Evolutionary conservation across 1,284 basidiomycete genomes (phyloP).

Genomic region (Tausonia pullulans): DNA sequence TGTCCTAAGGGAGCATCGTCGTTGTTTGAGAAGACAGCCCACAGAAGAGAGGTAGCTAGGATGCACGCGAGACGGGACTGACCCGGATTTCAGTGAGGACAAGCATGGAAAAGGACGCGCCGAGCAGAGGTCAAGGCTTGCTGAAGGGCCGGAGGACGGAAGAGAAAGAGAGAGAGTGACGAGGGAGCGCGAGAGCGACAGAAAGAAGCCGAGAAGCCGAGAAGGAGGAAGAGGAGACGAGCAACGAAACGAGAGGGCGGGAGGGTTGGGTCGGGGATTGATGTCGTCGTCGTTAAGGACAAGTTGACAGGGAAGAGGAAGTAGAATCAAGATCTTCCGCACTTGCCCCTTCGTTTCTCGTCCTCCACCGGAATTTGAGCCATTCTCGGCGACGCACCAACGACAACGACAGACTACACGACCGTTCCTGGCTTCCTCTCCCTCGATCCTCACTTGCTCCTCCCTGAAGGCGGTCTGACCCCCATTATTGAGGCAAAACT

Average conservation of each 20-base stretch:
- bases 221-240: neutral
- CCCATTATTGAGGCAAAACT: neutral
- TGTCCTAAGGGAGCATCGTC: conserved; percentile 26
- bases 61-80: neutral
- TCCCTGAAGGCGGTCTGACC: neutral
- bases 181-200: too few relatives aligned
- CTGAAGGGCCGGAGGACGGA: too few relatives aligned
- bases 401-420: neutral
- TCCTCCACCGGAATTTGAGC: too few relatives aligned
- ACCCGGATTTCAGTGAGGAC: conserved; percentile 5
- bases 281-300: neutral
- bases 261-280: neutral
- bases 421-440: neutral
- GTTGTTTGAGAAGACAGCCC: too few relatives aligned
- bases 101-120: neutral
- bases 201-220: neutral
- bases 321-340: neutral
- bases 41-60: too few relatives aligned
- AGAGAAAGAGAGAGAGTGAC: neutral
- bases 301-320: neutral
- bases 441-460: neutral
- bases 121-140: too few relatives aligned
- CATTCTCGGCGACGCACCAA: too few relatives aligned
- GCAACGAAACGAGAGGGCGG: neutral
- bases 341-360: neutral